Evolutionary conservation across 2,329 filamentous ascomycete genomes (phyloP), one percentile per base, ranked within the genome.

Genomic region (Penicillium sp.): DNA sequence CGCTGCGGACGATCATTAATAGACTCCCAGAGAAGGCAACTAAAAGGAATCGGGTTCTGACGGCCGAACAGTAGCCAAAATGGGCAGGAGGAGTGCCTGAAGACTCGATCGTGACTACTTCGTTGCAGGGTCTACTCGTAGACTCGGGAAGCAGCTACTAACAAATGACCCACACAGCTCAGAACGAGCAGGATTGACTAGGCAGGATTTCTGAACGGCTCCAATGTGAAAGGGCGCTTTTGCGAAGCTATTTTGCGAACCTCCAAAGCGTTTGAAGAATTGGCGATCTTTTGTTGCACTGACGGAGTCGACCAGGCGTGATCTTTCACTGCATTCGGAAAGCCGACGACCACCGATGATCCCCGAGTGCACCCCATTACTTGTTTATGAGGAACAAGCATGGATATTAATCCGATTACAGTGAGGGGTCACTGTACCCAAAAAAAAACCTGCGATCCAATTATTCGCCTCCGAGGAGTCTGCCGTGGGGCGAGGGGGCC

Each of bases 291-390:
- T 59, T 28, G 53, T 37, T 40, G 52, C 35, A 35, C 33, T 53
- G 33, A 40, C 43, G 35, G 8, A 54, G 52, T 30, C 48, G n/a
- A 51, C 45, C 38, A 55, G 55, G 52, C 58, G 55, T 33, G 46
- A 22, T 38, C 26, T 22, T 22, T 48, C 10, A 54, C 52, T 58
- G 38, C 54, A 54, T 49, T 42, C 55, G 54, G 51, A 59, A 35
- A 48, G 55, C 65, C 65, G 65, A 68, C 58, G 53, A 60, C 26
- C 51, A 62, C 66, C 66, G 66, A 67, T 54, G 40, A 57, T 28
- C 35, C 58, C 66, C 65, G 65, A 65, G 37, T 51, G 30, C 5
- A n/a, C 26, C 46, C 33, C 35, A 35, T 52, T 26, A 51, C 40
- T 57, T 51, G 35, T 53, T 52, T 19, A 45, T 54, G 19, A 45